Base-by-base conservation (phyloP, 2,329 filamentous ascomycete genomes). In the Orbilia blumenaviensis region DNA sequence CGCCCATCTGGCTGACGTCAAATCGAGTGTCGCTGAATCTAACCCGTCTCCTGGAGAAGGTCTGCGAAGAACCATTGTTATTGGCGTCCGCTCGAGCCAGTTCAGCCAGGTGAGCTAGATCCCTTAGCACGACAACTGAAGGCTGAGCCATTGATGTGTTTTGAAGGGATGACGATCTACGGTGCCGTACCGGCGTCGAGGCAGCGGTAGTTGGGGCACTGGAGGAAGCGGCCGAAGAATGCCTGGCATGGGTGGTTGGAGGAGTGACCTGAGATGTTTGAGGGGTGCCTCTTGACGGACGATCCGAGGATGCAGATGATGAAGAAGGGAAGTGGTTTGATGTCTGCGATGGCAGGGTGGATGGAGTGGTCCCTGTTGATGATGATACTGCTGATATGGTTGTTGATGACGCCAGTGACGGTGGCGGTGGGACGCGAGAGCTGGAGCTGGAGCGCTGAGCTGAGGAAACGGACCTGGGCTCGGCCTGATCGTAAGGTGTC, bases 1-100 rank as follows among this genome's bases (percentile, higher is more conserved):
- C 96, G 62, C 95, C 95, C 94, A 99, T 98, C 63, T 89, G 92
- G 84, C 94, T 97, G 80, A 99, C 97, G 83, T 98, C 95, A 82
- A 97, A 99, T 82, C 90, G 88, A 66, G 87, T 87, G 63, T 86
- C 71, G 79, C 62, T 82, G 77, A 82, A 74, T 41, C 77, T 77
- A 46, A 73, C 48, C n/a, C 74, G 67, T 46, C 61, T 34, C 42
- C 72, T 78, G 38, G 77, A 44, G 48, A 77, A 76, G 4, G 67
- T 52, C 27, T 73, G 78, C 44, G 79, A 79, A 67, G 72, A 74
- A 61, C 68, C 41, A 61, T 74, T 77, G 66, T 77, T 71, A 56
- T 66, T 67, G 72, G 77, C 63, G 41, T 97, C 92, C 78, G 94
- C 91, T 78, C 87, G 90, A 25, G 93, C 93, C 78, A 99, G 91